Conservation (phyloP, 2,329 filamentous ascomycete genomes). For the Pestalotiopsis sp. region DNA sequence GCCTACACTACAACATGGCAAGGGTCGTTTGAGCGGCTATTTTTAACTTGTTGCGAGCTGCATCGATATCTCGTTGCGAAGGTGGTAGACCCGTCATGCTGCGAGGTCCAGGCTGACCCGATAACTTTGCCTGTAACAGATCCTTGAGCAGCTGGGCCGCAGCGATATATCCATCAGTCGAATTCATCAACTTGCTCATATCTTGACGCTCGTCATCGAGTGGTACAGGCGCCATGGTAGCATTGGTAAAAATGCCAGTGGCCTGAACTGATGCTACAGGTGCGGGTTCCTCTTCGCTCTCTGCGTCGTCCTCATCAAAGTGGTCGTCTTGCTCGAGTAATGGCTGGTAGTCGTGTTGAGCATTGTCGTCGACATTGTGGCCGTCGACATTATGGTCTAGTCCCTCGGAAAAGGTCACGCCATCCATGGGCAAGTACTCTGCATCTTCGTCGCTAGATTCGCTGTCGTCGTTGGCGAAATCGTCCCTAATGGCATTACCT, state of each 20-base stretch:
- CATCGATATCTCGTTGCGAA: not conserved
- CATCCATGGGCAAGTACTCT: not conserved
- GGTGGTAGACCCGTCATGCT: not conserved
- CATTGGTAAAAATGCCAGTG: not conserved
- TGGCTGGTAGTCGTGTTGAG: not conserved
- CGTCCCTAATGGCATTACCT: too few relatives aligned
- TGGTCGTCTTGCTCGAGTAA: not conserved
- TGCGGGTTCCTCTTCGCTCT: not conserved
- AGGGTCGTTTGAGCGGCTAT: not conserved
- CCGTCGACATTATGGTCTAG: not conserved
- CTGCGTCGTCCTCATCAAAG: not conserved
- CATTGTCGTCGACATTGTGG: not conserved
- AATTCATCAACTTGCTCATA: not conserved
- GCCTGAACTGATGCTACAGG: not conserved
- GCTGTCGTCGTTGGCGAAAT: not conserved
- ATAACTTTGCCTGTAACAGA: not conserved
- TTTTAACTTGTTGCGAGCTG: not conserved
- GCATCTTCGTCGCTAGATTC: not conserved
- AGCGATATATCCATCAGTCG: not conserved
- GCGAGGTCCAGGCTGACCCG: not conserved
- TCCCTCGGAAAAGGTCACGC: not conserved
- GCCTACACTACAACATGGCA: not conserved
- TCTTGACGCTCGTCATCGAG: not conserved
- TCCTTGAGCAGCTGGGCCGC: slow-evolving; percentile 4
- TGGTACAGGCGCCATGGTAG: not conserved